Conservation (phyloP, 2,329 filamentous ascomycete species). For the Exserohilum rostratum region DNA sequence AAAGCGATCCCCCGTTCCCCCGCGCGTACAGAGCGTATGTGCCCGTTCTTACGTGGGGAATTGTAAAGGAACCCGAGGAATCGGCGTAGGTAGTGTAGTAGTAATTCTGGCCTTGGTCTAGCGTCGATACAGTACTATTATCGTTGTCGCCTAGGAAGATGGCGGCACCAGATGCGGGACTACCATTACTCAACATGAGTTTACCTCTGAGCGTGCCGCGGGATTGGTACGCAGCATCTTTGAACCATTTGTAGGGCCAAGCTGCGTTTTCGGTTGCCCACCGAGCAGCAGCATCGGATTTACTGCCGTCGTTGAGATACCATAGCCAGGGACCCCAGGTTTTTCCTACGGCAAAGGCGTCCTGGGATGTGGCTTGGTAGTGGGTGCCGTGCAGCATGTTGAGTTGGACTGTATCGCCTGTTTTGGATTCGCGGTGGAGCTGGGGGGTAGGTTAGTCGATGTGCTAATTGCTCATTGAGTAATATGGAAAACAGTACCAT, state of each 20-base stretch:
- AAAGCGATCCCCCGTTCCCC: constrained; percentile 55
- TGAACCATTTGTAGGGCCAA: constrained; percentile 60
- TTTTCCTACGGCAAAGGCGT: constrained; percentile 45
- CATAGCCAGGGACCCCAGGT: constrained; percentile 50
- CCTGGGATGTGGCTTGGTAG: constrained; percentile 40
- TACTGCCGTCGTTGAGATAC: constrained; percentile 57
- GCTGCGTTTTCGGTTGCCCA: constrained; percentile 50
- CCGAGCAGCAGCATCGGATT: constrained; percentile 50
- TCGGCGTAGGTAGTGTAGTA: constrained; percentile 59
- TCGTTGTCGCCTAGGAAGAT: constrained; percentile 59
- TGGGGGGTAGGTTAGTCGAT: constrained; percentile 12
- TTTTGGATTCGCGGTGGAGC: constrained; percentile 57
- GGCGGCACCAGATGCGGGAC: constrained; percentile 55
- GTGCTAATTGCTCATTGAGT: too few relatives aligned
- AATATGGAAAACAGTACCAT: too few relatives aligned
- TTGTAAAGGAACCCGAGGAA: constrained; percentile 51
- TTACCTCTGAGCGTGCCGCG: constrained; percentile 55
- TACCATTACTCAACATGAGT: constrained; percentile 55
- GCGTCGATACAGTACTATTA: constrained; percentile 52
- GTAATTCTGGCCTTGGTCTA: constrained; percentile 57
- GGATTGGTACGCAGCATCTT: constrained; percentile 55
- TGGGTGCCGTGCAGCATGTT: constrained; percentile 62
- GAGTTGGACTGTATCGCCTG: constrained; percentile 59
- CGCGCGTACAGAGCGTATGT: constrained; percentile 59
- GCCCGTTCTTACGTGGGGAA: constrained; percentile 53